A percentile compares a stretch with the other conserved stretches of the same genome.
Evolutionary conservation across 2,329 filamentous ascomycete species (phyloP).

Genomic region (Cercospora nicotianae): DNA sequence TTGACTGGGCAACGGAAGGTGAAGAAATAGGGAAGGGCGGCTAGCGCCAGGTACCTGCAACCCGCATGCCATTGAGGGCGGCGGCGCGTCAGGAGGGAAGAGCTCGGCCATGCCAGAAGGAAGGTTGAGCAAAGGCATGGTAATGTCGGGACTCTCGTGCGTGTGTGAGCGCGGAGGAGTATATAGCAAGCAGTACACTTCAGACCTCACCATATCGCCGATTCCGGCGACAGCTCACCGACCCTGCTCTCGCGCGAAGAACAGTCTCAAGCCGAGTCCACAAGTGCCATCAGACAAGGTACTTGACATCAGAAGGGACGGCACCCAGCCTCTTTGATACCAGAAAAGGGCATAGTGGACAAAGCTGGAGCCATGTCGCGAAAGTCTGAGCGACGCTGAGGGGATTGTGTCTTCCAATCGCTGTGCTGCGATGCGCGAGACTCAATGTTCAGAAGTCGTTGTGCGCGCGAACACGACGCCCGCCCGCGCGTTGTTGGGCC

Average conservation of each 20-base stretch:
- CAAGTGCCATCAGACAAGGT: slow-evolving; percentile 4
- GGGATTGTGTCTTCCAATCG: slow-evolving; percentile 2
- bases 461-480: not conserved
- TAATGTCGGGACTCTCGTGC: not conserved
- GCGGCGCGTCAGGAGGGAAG: not conserved
- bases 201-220: slow-evolving; percentile 14
- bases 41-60: slow-evolving; percentile 10
- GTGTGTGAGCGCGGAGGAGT: not conserved
- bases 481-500: not conserved
- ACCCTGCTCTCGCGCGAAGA: not conserved
- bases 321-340: slow-evolving; percentile 7
- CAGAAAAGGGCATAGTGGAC: not conserved
- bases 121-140: not conserved
- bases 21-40: slow-evolving; percentile 1
- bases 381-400: slow-evolving; percentile 1
- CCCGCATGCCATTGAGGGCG: not conserved
- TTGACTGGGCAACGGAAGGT: slow-evolving; percentile 11
- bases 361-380: slow-evolving; percentile 1
- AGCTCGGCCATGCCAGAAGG: not conserved
- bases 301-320: not conserved
- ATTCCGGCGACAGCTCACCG: slow-evolving; percentile 10
- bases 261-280: not conserved
- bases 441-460: slow-evolving; percentile 13
- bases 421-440: slow-evolving; percentile 9
- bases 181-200: slow-evolving; percentile 18